A percentile compares a stretch with the other conserved stretches of the same genome.
These are phyloP conservation scores for Gentiana macrophylla DNA, from an alignment of 257 asterid species.

Conservation along the genomic window DNA sequence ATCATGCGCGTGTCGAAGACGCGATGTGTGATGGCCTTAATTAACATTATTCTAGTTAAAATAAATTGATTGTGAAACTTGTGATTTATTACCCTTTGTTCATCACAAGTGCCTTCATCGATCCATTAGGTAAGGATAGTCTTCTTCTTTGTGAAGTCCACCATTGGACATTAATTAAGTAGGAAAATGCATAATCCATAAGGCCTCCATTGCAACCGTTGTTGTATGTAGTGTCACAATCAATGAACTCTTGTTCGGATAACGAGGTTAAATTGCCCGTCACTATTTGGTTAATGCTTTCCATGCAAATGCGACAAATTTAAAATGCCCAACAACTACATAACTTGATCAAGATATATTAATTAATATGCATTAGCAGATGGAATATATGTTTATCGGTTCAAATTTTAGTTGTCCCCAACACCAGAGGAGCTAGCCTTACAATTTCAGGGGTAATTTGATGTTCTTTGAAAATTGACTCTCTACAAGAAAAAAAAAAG, in stretches of 20 bases:
- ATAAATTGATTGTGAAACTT: neutral
- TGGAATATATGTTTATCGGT: too few relatives aligned
- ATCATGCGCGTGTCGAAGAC: too few relatives aligned
- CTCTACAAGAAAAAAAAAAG: too few relatives aligned
- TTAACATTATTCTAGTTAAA: neutral
- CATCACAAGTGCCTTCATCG: constrained; percentile 62
- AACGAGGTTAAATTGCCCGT: constrained; percentile 52
- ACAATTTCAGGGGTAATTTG: too few relatives aligned
- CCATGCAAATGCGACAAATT: constrained; percentile 68
- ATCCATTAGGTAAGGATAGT: constrained; percentile 61
- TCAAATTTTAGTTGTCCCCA: too few relatives aligned
- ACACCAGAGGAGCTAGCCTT: too few relatives aligned
- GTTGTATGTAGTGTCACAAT: constrained; percentile 53
- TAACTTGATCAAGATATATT: constrained; percentile 9
- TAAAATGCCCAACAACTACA: constrained; percentile 90
- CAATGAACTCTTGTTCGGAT: constrained; percentile 66
- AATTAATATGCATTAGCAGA: too few relatives aligned
- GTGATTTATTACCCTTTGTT: constrained; percentile 31
- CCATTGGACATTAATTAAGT: constrained; percentile 33
- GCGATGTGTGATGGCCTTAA: too few relatives aligned
- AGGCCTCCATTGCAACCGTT: constrained; percentile 70
- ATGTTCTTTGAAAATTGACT: too few relatives aligned
- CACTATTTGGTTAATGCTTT: constrained; percentile 62
- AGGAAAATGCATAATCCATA: constrained; percentile 60
- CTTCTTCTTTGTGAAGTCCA: constrained; percentile 64